Conservation (phyloP, 2,329 filamentous ascomycete genomes). For the Apiospora koreana region DNA sequence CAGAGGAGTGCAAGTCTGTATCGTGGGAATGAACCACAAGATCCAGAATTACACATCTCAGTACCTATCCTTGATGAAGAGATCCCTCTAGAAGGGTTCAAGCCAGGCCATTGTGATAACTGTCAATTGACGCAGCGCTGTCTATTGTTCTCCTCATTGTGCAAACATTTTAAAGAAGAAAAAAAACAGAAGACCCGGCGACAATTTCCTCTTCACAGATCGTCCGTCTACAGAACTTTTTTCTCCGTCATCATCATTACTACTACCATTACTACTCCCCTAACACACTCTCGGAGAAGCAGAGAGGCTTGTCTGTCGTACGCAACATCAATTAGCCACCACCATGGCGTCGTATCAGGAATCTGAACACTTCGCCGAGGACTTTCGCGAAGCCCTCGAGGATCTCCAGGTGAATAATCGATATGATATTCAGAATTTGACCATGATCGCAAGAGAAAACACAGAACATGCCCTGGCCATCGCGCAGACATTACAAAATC, state of each 20-base stretch:
- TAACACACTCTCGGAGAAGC: slow-evolving; percentile 11
- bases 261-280: background rate
- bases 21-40: slow-evolving; percentile 13
- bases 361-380: slow-evolving; percentile 86
- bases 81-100: slow-evolving; percentile 12
- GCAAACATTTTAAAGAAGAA: slow-evolving; percentile 16
- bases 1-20: slow-evolving; percentile 12
- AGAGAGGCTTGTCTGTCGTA: slow-evolving; percentile 15
- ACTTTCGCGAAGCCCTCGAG: slow-evolving; percentile 91
- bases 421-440: slow-evolving; percentile 96
- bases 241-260: background rate
- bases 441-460: slow-evolving; percentile 95
- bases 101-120: slow-evolving; percentile 17
- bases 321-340: slow-evolving; percentile 15
- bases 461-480: slow-evolving; percentile 95
- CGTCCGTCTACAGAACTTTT: background rate
- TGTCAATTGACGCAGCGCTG: slow-evolving; percentile 15
- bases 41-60: slow-evolving; percentile 17
- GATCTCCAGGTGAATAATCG: slow-evolving; percentile 89
- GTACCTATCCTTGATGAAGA: slow-evolving; percentile 18
- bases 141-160: slow-evolving; percentile 14
- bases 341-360: slow-evolving; percentile 53
- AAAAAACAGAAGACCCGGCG: background rate
- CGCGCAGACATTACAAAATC: slow-evolving; percentile 84
- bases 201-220: background rate